phyloP scores from a whole-genome alignment of 306 rosid species.

The Gastrolobium villosum region DNA sequence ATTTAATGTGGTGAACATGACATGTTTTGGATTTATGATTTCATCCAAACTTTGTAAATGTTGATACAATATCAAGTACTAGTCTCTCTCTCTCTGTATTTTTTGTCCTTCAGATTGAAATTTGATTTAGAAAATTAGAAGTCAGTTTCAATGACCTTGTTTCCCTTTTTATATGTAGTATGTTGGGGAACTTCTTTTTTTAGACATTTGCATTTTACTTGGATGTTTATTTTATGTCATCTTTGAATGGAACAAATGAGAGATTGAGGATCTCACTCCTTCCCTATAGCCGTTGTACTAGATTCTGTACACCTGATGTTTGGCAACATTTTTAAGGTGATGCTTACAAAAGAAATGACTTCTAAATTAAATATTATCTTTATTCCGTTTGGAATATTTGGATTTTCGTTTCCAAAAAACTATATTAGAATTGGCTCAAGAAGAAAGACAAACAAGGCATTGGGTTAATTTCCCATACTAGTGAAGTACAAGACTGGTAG shows the following conservation, averaged over 20 bases:
- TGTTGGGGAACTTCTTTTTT: not conserved
- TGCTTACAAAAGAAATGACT: not conserved
- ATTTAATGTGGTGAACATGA: conserved; percentile 34
- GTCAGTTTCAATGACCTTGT: not conserved
- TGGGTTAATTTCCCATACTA: conserved; percentile 9
- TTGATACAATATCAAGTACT: not conserved
- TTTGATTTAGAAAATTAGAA: conserved; percentile 1
- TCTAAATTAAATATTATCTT: not conserved
- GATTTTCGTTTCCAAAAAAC: not conserved
- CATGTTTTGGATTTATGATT: conserved; percentile 22
- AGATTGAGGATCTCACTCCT: not conserved
- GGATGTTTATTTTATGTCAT: conserved; percentile 20
- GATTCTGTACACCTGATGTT: not conserved
- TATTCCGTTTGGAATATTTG: not conserved
- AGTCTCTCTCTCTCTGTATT: not conserved
- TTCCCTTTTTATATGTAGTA: not conserved
- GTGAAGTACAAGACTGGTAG: not conserved
- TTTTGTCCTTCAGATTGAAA: conserved; percentile 17
- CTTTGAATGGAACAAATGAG: not conserved
- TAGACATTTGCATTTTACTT: not conserved
- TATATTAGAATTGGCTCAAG: not conserved
- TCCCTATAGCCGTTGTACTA: not conserved
- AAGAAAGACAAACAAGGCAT: not conserved
- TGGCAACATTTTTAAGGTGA: conserved; percentile 1
- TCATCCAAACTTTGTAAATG: not conserved